Evolutionary conservation across 257 asterid species (phyloP).

Genomic region (Coffea eugenioides): DNA sequence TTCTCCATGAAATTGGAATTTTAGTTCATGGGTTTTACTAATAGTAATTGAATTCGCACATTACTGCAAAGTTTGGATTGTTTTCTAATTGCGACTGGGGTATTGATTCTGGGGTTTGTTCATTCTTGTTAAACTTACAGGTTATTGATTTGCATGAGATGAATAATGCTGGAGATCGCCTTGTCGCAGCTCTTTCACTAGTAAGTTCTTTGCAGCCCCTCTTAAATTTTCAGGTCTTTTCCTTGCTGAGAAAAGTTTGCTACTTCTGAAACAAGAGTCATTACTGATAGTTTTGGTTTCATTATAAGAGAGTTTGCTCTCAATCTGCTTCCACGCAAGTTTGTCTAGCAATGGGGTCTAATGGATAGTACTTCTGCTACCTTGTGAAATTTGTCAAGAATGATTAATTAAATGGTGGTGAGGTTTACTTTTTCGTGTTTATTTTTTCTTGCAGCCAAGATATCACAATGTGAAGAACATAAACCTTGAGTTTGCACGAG

Average conservation of each 20-base stretch:
- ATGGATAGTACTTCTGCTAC: not conserved
- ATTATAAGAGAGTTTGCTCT: too few relatives aligned
- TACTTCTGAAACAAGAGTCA: not conserved
- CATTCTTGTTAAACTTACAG: constrained; percentile 32
- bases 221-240: too few relatives aligned
- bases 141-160: constrained; percentile 87
- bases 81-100: not conserved
- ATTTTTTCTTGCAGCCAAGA: constrained; percentile 58
- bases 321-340: not conserved
- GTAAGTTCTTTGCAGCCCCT: constrained; percentile 27
- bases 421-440: constrained; percentile 18
- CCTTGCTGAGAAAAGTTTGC: not conserved
- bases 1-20: not conserved
- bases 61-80: not conserved
- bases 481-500: constrained; percentile 87
- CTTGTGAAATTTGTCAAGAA: not conserved
- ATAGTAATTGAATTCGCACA: not conserved
- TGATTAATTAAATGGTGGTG: constrained; percentile 11
- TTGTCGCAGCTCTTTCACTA: constrained; percentile 80
- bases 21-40: not conserved
- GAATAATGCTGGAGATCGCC: constrained; percentile 80
- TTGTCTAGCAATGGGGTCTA: not conserved
- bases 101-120: not conserved
- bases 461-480: constrained; percentile 80
- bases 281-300: not conserved